phyloP scores from a whole-genome alignment of 768 basidiomycete species.

The Boletus rex-veris region DNA sequence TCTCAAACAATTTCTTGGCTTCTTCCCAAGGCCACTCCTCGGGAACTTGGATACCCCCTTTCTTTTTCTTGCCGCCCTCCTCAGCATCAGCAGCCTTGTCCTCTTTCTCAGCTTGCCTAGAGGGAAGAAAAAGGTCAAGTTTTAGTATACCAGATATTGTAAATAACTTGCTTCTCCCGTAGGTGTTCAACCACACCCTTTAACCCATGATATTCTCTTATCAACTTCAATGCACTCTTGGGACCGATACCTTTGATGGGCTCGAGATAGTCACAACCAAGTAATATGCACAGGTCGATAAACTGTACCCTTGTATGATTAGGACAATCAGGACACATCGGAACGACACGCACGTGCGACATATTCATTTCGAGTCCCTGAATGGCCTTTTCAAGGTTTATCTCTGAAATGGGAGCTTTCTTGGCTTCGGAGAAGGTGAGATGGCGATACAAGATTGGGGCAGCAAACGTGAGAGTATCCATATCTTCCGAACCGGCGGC shows the following conservation, averaged over 20 bases:
- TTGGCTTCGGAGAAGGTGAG: conserved; percentile 98
- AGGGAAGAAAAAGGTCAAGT: not conserved
- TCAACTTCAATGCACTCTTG: conserved; percentile 89
- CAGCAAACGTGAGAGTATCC: conserved; percentile 95
- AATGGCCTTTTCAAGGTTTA: conserved; percentile 75
- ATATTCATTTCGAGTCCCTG: conserved; percentile 91
- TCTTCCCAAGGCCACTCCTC: conserved; percentile 98
- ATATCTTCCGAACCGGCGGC: conserved; percentile 99
- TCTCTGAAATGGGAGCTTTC: conserved; percentile 93
- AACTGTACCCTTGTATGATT: conserved; percentile 51
- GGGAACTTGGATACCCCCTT: conserved; percentile 76
- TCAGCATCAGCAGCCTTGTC: conserved; percentile 41
- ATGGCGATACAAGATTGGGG: conserved; percentile 91
- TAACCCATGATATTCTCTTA: conserved; percentile 76
- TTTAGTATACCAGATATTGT: not conserved
- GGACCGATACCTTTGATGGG: conserved; percentile 98
- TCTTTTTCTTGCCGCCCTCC: conserved; percentile 47
- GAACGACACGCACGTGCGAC: conserved; percentile 57
- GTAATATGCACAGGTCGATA: conserved; percentile 91
- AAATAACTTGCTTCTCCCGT: conserved; percentile 59
- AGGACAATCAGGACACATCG: not conserved
- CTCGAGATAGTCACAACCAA: conserved; percentile 98
- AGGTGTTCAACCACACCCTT: conserved; percentile 73
- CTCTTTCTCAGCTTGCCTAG: conserved; percentile 39
- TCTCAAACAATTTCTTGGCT: conserved; percentile 85